Evolutionary conservation across 768 basidiomycete genomes (phyloP).

Genomic region (Mycena haematopus): DNA sequence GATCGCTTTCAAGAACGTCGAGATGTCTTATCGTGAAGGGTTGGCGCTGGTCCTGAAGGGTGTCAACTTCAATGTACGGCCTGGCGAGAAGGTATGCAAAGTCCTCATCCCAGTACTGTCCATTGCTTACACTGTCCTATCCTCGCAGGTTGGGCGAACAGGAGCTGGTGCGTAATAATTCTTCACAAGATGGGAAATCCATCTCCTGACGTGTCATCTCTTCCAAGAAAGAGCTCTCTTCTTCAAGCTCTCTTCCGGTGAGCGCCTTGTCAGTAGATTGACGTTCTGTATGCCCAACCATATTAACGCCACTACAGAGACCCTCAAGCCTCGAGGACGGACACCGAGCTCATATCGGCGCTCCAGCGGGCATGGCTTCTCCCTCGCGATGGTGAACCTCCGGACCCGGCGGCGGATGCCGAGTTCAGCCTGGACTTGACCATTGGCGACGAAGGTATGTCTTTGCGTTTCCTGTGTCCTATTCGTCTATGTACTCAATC

Average conservation of each 20-base stretch:
- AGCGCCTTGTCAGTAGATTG: slow-evolving; percentile 1
- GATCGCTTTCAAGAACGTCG: slow-evolving; percentile 62
- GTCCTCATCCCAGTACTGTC: not conserved
- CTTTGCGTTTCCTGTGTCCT: not conserved
- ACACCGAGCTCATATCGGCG: slow-evolving; percentile 66
- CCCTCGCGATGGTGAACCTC: slow-evolving; percentile 48
- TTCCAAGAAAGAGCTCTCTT: slow-evolving; percentile 58
- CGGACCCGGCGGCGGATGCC: slow-evolving; percentile 55
- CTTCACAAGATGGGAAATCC: not conserved
- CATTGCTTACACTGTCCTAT: not conserved
- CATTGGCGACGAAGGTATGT: slow-evolving; percentile 67
- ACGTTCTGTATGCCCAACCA: not conserved
- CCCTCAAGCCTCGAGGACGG: slow-evolving; percentile 58
- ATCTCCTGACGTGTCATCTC: not conserved
- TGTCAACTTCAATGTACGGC: slow-evolving; percentile 59
- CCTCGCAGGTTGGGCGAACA: slow-evolving; percentile 50
- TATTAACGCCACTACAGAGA: slow-evolving; percentile 44
- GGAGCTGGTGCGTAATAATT: slow-evolving; percentile 32
- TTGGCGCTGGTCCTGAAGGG: slow-evolving; percentile 72
- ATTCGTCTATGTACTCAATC: not conserved
- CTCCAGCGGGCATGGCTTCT: slow-evolving; percentile 68
- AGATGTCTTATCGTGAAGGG: slow-evolving; percentile 64
- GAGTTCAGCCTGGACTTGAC: slow-evolving; percentile 71
- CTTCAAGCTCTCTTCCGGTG: slow-evolving; percentile 64
- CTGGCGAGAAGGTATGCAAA: slow-evolving; percentile 62